phyloP scores from a whole-genome alignment of 2,329 filamentous ascomycete species.

The Clarireedia paspali region DNA sequence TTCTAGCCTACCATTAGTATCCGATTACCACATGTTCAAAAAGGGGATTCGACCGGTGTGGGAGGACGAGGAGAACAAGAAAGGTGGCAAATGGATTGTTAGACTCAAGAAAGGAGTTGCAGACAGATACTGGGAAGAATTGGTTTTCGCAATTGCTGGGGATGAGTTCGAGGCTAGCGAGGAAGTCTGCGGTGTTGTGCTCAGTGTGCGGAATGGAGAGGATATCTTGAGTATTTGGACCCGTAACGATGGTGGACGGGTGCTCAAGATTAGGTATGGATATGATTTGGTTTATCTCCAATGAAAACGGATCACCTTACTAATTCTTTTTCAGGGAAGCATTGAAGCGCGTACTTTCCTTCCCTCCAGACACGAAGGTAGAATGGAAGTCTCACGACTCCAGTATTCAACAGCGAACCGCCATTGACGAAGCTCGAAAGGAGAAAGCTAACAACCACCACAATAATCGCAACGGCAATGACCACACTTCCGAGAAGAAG shows the following conservation, averaged over 20 bases:
- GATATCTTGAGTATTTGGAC: conserved; percentile 98
- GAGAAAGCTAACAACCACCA: conserved; percentile 57
- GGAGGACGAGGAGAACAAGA: conserved; percentile 97
- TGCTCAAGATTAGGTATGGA: conserved; percentile 87
- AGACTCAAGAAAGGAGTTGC: conserved; percentile 94
- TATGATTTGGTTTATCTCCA: conserved; percentile 6
- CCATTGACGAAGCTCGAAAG: conserved; percentile 84
- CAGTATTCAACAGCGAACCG: conserved; percentile 84
- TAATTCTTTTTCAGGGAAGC: conserved; percentile 58
- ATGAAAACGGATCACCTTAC: background rate
- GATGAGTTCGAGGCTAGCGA: conserved; percentile 89
- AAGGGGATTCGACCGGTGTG: conserved; percentile 94
- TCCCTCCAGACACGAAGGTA: conserved; percentile 82
- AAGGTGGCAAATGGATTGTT: conserved; percentile 95
- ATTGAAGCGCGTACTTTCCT: conserved; percentile 81
- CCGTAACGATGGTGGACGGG: conserved; percentile 82
- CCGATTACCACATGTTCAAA: conserved; percentile 97
- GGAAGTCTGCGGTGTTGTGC: conserved; percentile 88
- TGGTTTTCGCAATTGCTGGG: conserved; percentile 82
- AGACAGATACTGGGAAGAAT: conserved; percentile 94
- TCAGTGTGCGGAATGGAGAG: conserved; percentile 91
- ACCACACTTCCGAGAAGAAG: conserved; percentile 19
- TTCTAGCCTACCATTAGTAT: conserved; percentile 80
- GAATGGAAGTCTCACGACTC: conserved; percentile 96
- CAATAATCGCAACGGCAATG: conserved; percentile 11